Evolutionary conservation across 139 green algal genomes (phyloP), one percentile per base, ranked within the genome.

Genomic region (Edaphochlamys debaryana): DNA sequence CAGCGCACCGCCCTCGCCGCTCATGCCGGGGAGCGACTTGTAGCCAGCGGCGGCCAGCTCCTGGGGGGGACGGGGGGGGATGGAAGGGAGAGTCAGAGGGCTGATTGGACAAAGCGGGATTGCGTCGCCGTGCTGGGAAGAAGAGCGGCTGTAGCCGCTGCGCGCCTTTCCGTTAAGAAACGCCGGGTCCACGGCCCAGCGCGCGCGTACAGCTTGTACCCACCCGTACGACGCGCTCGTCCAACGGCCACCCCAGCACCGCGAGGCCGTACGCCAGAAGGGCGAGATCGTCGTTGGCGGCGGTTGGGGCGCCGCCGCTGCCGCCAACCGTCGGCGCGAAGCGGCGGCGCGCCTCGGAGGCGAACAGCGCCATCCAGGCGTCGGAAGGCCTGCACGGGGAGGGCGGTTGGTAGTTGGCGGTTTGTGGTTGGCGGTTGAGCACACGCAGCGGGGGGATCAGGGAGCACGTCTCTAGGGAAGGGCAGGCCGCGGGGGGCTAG

Each of bases 221-320:
- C n/a, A n/a, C n/a, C n/a, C n/a, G n/a, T n/a, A n/a, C n/a, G n/a
- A n/a, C n/a, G n/a, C n/a, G n/a, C n/a, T 80, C 74, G 22, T 67
- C 52, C n/a, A 90, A 69, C 22, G 80, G 86, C 80, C 85, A 85
- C 23, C 74, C 86, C 68, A 90, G 50, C 52, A 68, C 62, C 23
- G 86, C 86, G 19, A 90, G 80, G n/a, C 86, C 86, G 60, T 82
- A 86, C 42, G 82, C 74, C 42, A 90, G 79, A 67, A 85, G 68
- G 17, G 68, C 86, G 34, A 67, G 85, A 69, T 90, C 80, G 37
- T 90, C 86, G 54, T 82, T 79, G 45, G 58, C 38, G 62, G 86
- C 48, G 72, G 86, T 58, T 82, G 81, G 48, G 2, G 7, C 2
- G 56, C 56, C 56, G 3, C 25, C 22, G 2, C 25, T n/a, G 56